Conservation (phyloP, 805 yeast genomes). For the Wickerhamiella lipophila region DNA sequence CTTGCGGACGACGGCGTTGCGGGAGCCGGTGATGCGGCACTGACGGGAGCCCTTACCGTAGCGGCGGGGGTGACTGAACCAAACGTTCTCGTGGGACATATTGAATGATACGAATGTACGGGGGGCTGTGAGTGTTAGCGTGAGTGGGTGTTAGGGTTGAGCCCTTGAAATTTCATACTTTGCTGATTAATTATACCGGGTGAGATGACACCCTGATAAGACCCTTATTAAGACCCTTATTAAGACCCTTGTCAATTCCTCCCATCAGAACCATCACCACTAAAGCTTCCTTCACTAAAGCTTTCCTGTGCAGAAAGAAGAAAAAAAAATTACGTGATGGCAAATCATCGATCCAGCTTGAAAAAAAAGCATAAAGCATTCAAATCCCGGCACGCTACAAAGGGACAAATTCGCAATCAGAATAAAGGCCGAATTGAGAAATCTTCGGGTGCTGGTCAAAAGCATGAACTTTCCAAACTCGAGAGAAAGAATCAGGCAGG, state of each 20-base stretch:
- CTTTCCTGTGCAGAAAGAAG: too few relatives aligned
- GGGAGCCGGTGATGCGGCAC: constrained; percentile 98
- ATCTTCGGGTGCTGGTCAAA: constrained; percentile 24
- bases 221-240: not conserved
- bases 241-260: too few relatives aligned
- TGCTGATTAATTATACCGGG: not conserved
- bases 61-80: constrained; percentile 96
- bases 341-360: constrained; percentile 64
- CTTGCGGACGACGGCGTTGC: constrained; percentile 98
- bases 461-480: constrained; percentile 35
- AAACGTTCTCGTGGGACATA: constrained; percentile 99
- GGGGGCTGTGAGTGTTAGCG: not conserved
- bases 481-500: constrained; percentile 69
- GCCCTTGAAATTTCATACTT: not conserved
- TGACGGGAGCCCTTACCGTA: constrained; percentile 99
- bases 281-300: not conserved
- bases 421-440: constrained; percentile 80
- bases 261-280: not conserved
- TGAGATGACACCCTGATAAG: too few relatives aligned
- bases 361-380: constrained; percentile 81
- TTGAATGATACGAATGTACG: constrained; percentile 28
- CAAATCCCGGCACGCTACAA: constrained; percentile 83
- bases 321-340: constrained; percentile 9
- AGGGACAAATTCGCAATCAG: constrained; percentile 69
- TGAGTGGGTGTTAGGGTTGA: constrained; percentile 5